phyloP scores from a whole-genome alignment of 2,329 filamentous ascomycete genomes.

The Ceratocystis lukuohia region DNA sequence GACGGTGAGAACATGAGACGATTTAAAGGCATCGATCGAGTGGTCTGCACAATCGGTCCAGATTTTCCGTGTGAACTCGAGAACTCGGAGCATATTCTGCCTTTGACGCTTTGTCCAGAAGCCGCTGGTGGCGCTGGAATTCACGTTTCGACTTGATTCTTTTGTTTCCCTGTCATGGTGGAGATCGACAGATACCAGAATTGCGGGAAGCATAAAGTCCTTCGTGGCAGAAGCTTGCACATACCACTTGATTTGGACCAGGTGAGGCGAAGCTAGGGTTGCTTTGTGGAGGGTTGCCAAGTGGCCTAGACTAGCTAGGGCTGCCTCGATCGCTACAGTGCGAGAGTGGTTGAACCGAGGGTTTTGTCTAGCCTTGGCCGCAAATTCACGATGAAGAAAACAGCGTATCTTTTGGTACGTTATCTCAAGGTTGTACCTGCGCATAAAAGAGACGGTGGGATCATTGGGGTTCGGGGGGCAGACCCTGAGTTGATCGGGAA shows the following conservation, averaged over 20 bases:
- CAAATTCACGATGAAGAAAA: conserved; percentile 76
- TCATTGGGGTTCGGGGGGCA: conserved; percentile 60
- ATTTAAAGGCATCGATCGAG: conserved; percentile 85
- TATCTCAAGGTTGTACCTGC: conserved; percentile 71
- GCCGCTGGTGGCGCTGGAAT: neutral
- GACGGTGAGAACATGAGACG: conserved; percentile 62
- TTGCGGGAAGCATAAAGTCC: conserved; percentile 76
- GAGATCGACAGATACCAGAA: conserved; percentile 71
- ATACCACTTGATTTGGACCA: conserved; percentile 64
- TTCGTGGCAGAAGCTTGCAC: conserved; percentile 66
- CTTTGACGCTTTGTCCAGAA: conserved; percentile 46
- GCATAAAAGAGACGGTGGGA: conserved; percentile 72
- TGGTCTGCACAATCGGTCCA: conserved; percentile 67
- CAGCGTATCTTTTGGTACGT: conserved; percentile 82
- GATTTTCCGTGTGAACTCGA: conserved; percentile 61
- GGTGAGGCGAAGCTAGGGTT: conserved; percentile 54
- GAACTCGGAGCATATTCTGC: conserved; percentile 59
- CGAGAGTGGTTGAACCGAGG: conserved; percentile 73
- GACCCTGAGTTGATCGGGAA: conserved; percentile 56
- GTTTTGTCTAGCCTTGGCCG: conserved; percentile 64
- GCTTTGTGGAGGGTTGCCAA: conserved; percentile 65
- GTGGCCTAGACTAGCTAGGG: conserved; percentile 66
- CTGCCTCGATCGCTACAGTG: conserved; percentile 71
- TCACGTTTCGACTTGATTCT: conserved; percentile 32
- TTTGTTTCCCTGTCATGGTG: conserved; percentile 36